Conservation (phyloP, 2,329 filamentous ascomycete genomes). For the Hymenotorrendiella dingleyae region DNA sequence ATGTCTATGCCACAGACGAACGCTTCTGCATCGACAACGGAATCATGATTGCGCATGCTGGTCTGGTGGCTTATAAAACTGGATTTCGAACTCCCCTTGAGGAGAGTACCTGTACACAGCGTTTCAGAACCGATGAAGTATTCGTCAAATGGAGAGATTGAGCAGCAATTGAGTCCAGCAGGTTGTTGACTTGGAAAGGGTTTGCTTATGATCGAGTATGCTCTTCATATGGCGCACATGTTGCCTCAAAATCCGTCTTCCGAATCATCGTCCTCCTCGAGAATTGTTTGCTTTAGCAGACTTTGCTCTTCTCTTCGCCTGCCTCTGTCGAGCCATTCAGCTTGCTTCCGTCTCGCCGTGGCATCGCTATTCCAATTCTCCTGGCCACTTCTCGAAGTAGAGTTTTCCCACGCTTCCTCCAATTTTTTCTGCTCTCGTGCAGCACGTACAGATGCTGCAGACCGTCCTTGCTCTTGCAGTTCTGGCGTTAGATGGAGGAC, state of each 20-base stretch:
- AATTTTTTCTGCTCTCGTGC: slow-evolving; percentile 22
- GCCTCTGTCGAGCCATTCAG: slow-evolving; percentile 25
- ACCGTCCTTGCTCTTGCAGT: slow-evolving; percentile 16
- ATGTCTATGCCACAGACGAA: slow-evolving; percentile 92
- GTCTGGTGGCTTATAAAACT: slow-evolving; percentile 75
- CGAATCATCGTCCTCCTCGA: slow-evolving; percentile 64
- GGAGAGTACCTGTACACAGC: slow-evolving; percentile 79
- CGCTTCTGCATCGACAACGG: slow-evolving; percentile 98
- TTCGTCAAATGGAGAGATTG: slow-evolving; percentile 70
- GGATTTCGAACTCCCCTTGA: slow-evolving; percentile 72
- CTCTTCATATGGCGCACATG: background rate
- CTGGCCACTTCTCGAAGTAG: slow-evolving; percentile 9
- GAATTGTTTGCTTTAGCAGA: slow-evolving; percentile 60
- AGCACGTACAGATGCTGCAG: slow-evolving; percentile 21
- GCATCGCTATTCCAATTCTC: slow-evolving; percentile 9
- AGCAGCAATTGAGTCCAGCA: too few relatives aligned
- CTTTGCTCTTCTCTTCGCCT: slow-evolving; percentile 32
- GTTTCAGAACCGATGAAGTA: slow-evolving; percentile 78
- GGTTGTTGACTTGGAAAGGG: too few relatives aligned
- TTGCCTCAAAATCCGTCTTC: slow-evolving; percentile 30
- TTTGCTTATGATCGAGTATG: too few relatives aligned
- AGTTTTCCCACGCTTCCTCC: slow-evolving; percentile 21
- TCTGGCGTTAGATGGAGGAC: slow-evolving; percentile 38
- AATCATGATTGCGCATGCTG: slow-evolving; percentile 99
- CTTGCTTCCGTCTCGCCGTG: slow-evolving; percentile 20